phyloP scores from a whole-genome alignment of 2,329 filamentous ascomycete species.

The Xylariales sp. region DNA sequence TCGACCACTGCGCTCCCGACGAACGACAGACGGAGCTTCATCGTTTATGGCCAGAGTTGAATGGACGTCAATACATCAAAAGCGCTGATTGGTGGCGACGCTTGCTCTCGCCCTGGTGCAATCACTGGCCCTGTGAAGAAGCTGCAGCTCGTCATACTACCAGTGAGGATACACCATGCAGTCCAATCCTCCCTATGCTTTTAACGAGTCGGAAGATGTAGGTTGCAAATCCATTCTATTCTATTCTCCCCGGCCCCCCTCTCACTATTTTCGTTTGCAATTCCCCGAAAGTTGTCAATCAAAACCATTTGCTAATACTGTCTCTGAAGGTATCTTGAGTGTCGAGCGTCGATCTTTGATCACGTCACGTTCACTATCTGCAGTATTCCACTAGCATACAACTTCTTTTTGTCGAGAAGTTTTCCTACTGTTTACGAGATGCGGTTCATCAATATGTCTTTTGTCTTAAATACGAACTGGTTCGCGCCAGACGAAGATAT shows the following conservation, averaged over 20 bases:
- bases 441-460: slow-evolving; percentile 1
- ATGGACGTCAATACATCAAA: not conserved
- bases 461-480: not conserved
- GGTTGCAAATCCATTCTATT: not conserved
- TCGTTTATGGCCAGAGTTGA: not conserved
- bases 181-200: not conserved
- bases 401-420: not conserved
- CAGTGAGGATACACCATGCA: not conserved
- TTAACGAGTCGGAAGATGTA: not conserved
- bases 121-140: slow-evolving; percentile 1
- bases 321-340: not conserved
- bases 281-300: too few species aligned
- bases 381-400: slow-evolving; percentile 1
- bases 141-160: not conserved
- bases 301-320: not conserved
- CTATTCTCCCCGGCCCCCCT: not conserved
- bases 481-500: not conserved
- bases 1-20: not conserved
- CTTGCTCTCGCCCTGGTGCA: not conserved
- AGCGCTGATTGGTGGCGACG: not conserved
- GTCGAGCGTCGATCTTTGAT: not conserved
- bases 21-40: slow-evolving; percentile 1
- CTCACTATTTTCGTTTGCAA: too few species aligned
- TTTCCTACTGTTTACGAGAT: not conserved
- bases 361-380: not conserved